Base-by-base conservation (phyloP, 495 filamentous ascomycete genomes). In the Neurospora intermedia region DNA sequence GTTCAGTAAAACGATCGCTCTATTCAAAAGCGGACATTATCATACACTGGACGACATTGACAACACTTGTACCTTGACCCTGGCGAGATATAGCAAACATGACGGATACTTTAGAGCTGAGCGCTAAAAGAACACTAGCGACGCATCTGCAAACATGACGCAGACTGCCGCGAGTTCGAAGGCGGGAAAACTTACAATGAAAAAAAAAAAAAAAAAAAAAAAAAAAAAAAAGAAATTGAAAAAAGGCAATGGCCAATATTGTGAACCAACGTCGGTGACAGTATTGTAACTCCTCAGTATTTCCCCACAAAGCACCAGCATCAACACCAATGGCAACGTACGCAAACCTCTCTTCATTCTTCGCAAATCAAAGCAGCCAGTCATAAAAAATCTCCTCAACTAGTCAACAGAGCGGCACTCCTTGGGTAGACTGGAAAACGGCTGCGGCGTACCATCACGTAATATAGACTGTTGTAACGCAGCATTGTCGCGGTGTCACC, bases 401-500 rank as follows among this genome's bases (percentile, higher is more conserved):
- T 0, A 27, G 20, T 59, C 48, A 0, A 6, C 6, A 54, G 46
- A 27, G 20, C 27, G 20, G 20, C 43, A 10, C 9, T 54, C 9
- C 20, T 23, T 4, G 45, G 6, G 6, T 6, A 59, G 11, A 20
- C 23, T 35, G 20, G 27, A 16, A 62, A 62, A 35, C 13, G 6
- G 27, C 27, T 1, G 13, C 3, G 54, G 6, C 11, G 15, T 35
- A 35, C 54, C 23, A 35, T 62, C 40, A 69, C 69, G 70, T 54
- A n/a, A n/a, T n/a, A n/a, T n/a, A 42, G 70, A 69, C 39, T 71
- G 71, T 69, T 43, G 75, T 69, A 73, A 69, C 41, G n/a, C 70
- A 41, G 70, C 54, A 72, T 72, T 71, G 73, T 71, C 43, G 35
- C 70, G 43, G 74, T 76, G 43, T 72, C 73, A 74, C 75, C 71